Evolutionary conservation across 176 grass and related monocot genomes (phyloP).

Genomic region (Oryza coarctata): DNA sequence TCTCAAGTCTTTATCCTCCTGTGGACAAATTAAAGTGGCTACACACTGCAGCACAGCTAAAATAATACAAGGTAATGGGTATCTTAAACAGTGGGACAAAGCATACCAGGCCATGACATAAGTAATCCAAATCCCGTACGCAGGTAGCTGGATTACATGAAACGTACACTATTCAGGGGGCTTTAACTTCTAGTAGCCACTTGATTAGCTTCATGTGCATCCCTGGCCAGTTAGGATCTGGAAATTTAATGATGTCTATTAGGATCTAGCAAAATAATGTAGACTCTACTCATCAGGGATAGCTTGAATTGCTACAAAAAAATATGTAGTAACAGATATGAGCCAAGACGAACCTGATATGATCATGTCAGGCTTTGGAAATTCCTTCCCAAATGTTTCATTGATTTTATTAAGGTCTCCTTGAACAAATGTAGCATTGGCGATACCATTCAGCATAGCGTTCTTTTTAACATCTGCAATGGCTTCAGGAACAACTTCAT

Average conservation of each 20-base stretch:
- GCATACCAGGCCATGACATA: conserved; percentile 88
- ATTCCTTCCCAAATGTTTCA: conserved; percentile 80
- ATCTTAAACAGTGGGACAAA: conserved; percentile 21
- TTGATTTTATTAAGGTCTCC: conserved; percentile 96
- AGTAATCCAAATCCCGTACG: conserved; percentile 88
- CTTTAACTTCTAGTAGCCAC: conserved; percentile 85
- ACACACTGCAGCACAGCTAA: conserved; percentile 17
- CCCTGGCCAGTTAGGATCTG: conserved; percentile 95
- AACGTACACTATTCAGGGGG: conserved; percentile 71
- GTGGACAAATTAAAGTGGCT: conserved; percentile 25
- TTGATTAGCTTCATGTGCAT: conserved; percentile 98
- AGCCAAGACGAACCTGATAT: conserved; percentile 69
- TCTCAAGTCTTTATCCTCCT: conserved; percentile 59
- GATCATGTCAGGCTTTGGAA: conserved; percentile 83
- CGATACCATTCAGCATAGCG: conserved; percentile 72
- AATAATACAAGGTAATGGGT: not conserved
- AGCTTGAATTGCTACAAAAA: not conserved
- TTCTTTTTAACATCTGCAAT: conserved; percentile 76
- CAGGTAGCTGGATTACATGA: conserved; percentile 94
- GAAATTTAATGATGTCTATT: conserved; percentile 38
- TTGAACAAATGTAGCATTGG: conserved; percentile 90
- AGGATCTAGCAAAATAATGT: not conserved
- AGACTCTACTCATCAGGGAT: not conserved
- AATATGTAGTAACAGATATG: not conserved
- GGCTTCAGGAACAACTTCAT: conserved; percentile 90